Percentiles rank a stretch among this genome's conserved stretches.
Conservation (phyloP, 2,329 filamentous ascomycete species). For the Ophiostoma piceae region DNA sequence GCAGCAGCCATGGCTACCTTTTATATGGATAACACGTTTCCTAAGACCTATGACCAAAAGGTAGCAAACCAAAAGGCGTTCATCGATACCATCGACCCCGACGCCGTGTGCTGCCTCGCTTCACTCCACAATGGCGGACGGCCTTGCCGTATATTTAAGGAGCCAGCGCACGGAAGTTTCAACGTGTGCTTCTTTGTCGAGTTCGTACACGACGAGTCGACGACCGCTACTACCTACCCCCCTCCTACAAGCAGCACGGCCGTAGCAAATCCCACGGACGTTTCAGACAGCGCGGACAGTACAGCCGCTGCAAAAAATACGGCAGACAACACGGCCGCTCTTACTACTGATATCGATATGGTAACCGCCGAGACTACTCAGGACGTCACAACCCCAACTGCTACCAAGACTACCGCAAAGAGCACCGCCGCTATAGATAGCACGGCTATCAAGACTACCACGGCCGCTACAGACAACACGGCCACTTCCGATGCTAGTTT, state of each 20-base stretch:
- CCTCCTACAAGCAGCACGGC: background rate
- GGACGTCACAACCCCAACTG: too few relatives aligned
- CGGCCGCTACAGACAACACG: too few relatives aligned
- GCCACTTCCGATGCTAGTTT: too few relatives aligned
- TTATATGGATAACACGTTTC: background rate
- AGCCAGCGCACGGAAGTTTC: background rate
- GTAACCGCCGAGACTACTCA: too few relatives aligned
- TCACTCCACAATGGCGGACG: background rate
- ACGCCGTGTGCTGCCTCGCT: constrained; percentile 1
- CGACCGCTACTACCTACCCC: background rate
- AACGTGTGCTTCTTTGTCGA: constrained; percentile 8
- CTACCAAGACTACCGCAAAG: too few relatives aligned
- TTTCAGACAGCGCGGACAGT: too few relatives aligned
- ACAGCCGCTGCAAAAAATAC: background rate
- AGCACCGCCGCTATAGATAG: too few relatives aligned
- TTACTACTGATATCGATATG: too few relatives aligned
- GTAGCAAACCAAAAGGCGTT: background rate
- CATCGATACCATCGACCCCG: constrained; percentile 1
- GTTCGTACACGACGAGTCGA: background rate
- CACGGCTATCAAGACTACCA: too few relatives aligned
- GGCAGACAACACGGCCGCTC: background rate
- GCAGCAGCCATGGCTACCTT: background rate
- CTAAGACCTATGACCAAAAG: background rate
- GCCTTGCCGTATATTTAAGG: constrained; percentile 1
- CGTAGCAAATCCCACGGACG: background rate